phyloP scores from a whole-genome alignment of 2,329 filamentous ascomycete genomes.

The Plectosphaerella plurivora region DNA sequence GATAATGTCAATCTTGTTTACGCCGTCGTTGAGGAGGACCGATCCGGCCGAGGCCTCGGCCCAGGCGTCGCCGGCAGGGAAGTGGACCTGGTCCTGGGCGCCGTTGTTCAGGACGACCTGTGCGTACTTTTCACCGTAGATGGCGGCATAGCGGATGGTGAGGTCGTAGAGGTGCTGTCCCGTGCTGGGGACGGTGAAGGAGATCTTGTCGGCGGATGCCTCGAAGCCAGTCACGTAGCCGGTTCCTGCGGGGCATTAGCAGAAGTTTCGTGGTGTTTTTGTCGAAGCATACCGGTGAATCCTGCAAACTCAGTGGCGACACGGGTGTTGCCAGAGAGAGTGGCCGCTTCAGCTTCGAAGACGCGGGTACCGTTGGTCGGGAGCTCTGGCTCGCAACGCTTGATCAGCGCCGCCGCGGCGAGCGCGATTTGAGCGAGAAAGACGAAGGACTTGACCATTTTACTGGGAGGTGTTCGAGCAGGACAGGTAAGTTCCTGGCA shows the following conservation, averaged over 20 bases:
- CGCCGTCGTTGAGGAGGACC: conserved; percentile 34
- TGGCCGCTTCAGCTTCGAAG: conserved; percentile 36
- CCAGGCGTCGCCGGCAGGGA: conserved; percentile 32
- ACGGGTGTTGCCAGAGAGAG: conserved; percentile 29
- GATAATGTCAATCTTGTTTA: conserved; percentile 39
- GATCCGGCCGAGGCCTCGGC: conserved; percentile 35
- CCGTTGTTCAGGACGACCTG: conserved; percentile 36
- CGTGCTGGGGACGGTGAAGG: conserved; percentile 30
- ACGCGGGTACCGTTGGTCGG: conserved; percentile 8
- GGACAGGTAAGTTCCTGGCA: no score
- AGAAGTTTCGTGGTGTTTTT: neutral
- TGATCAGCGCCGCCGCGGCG: conserved; percentile 2
- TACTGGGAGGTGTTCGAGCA: no score
- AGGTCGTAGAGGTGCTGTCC: conserved; percentile 36
- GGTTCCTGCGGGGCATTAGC: conserved; percentile 24
- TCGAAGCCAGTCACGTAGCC: conserved; percentile 45
- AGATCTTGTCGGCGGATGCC: conserved; percentile 33
- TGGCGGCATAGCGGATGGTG: conserved; percentile 35
- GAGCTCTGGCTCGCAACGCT: neutral
- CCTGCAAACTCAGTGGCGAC: conserved; percentile 32
- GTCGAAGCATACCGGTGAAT: conserved; percentile 24
- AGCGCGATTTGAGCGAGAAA: neutral
- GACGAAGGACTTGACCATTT: neutral
- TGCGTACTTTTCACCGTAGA: conserved; percentile 41
- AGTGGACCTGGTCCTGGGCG: conserved; percentile 32